A percentile compares a stretch with the other conserved stretches of the same genome.
These are phyloP conservation scores for Leccinum pellstonianum DNA, from an alignment of 768 basidiomycete genomes.

Conservation along the genomic window DNA sequence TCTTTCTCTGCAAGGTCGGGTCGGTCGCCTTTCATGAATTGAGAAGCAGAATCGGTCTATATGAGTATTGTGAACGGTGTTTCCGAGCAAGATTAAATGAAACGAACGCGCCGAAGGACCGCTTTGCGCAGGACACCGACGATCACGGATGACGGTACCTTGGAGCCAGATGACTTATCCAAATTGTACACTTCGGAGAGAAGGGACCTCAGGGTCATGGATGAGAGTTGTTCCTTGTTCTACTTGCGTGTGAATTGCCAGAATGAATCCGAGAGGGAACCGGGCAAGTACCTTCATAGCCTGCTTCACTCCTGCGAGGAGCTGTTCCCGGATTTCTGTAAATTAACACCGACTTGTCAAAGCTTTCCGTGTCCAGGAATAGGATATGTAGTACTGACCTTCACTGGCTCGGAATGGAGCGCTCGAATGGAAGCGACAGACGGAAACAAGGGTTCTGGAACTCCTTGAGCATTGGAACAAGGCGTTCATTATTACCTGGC, in stretches of 20 bases:
- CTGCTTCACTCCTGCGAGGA: constrained; percentile 54
- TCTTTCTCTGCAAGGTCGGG: constrained; percentile 67
- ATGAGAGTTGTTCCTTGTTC: constrained; percentile 55
- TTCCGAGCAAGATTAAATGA: neutral
- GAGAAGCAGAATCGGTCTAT: constrained; percentile 58
- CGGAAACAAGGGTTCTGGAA: constrained; percentile 1
- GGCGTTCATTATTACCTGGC: constrained; percentile 15
- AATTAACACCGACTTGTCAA: neutral
- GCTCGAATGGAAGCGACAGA: constrained; percentile 15
- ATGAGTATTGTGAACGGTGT: constrained; percentile 9
- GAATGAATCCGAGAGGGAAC: neutral
- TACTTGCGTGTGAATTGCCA: constrained; percentile 27
- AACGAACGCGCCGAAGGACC: constrained; percentile 54
- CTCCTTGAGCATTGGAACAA: constrained; percentile 15
- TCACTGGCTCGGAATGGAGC: constrained; percentile 13
- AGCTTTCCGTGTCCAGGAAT: neutral
- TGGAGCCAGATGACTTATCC: constrained; percentile 53
- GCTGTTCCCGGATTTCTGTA: constrained; percentile 52
- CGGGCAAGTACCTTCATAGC: constrained; percentile 63
- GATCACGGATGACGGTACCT: constrained; percentile 48
- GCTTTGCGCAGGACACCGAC: constrained; percentile 58
- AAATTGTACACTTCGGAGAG: constrained; percentile 67
- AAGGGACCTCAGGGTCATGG: constrained; percentile 63
- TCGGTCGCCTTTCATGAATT: constrained; percentile 57
- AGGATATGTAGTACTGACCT: constrained; percentile 17